Percentiles rank a stretch among this genome's conserved stretches.
phyloP scores from a whole-genome alignment of 2,329 filamentous ascomycete species.

The Cadophora luteo-olivacea region DNA sequence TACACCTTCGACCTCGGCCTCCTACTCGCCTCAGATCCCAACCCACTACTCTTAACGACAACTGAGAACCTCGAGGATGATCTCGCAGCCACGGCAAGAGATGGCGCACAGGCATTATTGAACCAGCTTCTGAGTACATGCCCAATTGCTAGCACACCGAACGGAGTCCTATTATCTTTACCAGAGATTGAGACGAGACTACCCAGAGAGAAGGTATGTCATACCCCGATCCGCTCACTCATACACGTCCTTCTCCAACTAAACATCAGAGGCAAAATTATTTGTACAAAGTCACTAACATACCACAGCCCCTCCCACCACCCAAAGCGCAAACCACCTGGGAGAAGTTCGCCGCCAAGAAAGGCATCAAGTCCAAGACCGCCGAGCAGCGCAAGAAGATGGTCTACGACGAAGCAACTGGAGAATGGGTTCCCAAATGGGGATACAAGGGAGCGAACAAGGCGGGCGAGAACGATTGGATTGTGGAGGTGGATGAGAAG shows the following conservation, averaged over 20 bases:
- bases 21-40: conserved; percentile 85
- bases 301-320: conserved; percentile 69
- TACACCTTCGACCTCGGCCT: conserved; percentile 93
- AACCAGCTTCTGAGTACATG: conserved; percentile 94
- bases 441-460: conserved; percentile 93
- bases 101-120: conserved; percentile 89
- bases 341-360: conserved; percentile 95
- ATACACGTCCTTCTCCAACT: not conserved
- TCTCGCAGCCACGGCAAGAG: conserved; percentile 78
- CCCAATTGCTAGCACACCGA: conserved; percentile 71
- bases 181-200: conserved; percentile 73
- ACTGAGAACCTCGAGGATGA: conserved; percentile 63
- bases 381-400: conserved; percentile 79
- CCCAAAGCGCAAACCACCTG: conserved; percentile 88
- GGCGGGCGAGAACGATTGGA: conserved; percentile 81
- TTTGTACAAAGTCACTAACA: conserved; percentile 8
- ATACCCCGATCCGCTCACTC: not conserved
- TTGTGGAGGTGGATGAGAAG: conserved; percentile 89
- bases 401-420: conserved; percentile 81
- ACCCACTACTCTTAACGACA: conserved; percentile 70
- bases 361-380: conserved; percentile 91
- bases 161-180: conserved; percentile 79
- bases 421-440: conserved; percentile 94
- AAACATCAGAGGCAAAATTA: too few species aligned
- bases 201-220: conserved; percentile 78